Base-by-base conservation (phyloP, 2,329 filamentous ascomycete species). In the Xylariaceae sp. region DNA sequence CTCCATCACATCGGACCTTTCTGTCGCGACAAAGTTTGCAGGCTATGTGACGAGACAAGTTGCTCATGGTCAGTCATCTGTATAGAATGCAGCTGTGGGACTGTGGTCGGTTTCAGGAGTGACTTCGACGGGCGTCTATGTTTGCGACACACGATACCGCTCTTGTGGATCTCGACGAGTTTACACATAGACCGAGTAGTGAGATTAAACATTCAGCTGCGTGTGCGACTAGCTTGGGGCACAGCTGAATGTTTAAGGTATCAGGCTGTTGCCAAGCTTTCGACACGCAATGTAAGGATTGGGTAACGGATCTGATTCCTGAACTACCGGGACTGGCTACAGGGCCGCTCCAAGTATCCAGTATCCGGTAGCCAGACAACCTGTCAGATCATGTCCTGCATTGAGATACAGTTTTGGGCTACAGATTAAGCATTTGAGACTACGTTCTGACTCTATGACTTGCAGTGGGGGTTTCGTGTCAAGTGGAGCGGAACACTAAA, bases 1-100 rank as follows among this genome's bases (percentile, higher is more conserved):
- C 59, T n/a, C 60, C 59, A 50, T 58, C 56, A 48, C 59, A 63
- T 22, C 60, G 55, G 39, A 62, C 60, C 45, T 60, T 62, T 38
- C 61, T 54, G 51, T 62, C 61, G 45, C 59, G 57, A 47, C 59
- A 62, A 55, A 55, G 48, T 57, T 57, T 61, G 31, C 55, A 61
- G 16, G 55, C 57, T 55, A 60, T 61, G 48, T 58, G 55, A 28
- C 55, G 55, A 38, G 55, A 56, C 19, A 58, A 33, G 16, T 51
- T 60, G 43, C 53, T 60, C 57, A 60, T 60, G 48, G 14, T 56
- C 33, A 47, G 14, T 56, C 33, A 47, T 45, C 13, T 34, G n/a
- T 19, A 28, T 7, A 28, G 22, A n/a, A 28, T 28, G 22, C 22
- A 28, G 22, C 22, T 4, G 22, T 28, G 22, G 7, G 22, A 28